Evolutionary conservation across 768 basidiomycete species (phyloP).

Genomic region (Suillus sp.): DNA sequence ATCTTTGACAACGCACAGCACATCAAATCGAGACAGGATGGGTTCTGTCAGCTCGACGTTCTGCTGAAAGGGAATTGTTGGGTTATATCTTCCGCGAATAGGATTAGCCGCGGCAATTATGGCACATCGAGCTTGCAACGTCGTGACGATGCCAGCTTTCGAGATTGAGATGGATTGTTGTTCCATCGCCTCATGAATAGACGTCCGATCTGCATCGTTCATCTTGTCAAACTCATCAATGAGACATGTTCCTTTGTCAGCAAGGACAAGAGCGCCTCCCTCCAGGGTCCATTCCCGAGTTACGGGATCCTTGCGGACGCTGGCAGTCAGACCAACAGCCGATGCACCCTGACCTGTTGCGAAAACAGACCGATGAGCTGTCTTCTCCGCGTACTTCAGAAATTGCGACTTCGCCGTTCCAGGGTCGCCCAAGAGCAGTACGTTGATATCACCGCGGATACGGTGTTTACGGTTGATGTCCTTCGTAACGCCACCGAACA

Average conservation of each 20-base stretch:
- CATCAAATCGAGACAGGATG: constrained; percentile 96
- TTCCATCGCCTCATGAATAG: constrained; percentile 99
- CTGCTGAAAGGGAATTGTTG: constrained; percentile 96
- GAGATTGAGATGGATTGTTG: constrained; percentile 99
- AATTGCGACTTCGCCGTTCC: constrained; percentile 99
- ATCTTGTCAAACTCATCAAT: constrained; percentile 99
- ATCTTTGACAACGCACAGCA: constrained; percentile 97
- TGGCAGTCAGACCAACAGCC: constrained; percentile 97
- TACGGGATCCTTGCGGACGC: constrained; percentile 97
- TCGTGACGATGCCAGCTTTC: constrained; percentile 98
- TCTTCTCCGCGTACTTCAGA: constrained; percentile 98
- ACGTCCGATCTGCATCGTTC: constrained; percentile 97
- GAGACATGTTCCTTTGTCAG: constrained; percentile 95
- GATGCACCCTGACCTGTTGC: constrained; percentile 98
- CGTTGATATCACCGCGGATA: constrained; percentile 97
- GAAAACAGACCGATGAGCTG: constrained; percentile 95
- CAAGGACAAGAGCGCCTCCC: constrained; percentile 96
- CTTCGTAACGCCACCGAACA: constrained; percentile 93
- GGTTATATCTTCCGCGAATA: constrained; percentile 95
- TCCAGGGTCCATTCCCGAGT: constrained; percentile 99
- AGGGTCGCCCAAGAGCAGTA: constrained; percentile 94
- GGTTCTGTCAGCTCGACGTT: constrained; percentile 99
- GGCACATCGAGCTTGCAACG: constrained; percentile 94
- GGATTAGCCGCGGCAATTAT: constrained; percentile 99
- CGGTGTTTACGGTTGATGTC: constrained; percentile 96